Evolutionary conservation across 306 rosid genomes (phyloP).

Genomic region (Comarum palustre): DNA sequence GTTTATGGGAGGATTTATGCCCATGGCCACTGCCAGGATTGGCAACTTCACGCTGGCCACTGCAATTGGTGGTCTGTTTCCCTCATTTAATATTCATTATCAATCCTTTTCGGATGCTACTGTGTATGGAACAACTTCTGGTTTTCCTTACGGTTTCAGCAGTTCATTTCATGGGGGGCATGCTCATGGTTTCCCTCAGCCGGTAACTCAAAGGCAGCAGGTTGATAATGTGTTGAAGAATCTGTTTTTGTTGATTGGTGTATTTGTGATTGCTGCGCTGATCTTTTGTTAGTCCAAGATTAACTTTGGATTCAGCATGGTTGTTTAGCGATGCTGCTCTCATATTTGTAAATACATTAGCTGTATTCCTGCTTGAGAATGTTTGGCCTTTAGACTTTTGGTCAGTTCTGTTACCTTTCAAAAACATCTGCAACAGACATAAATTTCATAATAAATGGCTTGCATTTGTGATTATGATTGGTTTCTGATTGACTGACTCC

Average conservation of each 20-base stretch:
- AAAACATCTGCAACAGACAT: constrained; percentile 20
- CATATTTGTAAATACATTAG: constrained; percentile 47
- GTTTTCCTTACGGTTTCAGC: constrained; percentile 61
- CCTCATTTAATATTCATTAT: constrained; percentile 70
- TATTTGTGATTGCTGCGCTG: constrained; percentile 63
- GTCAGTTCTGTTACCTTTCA: constrained; percentile 24
- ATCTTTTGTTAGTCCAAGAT: constrained; percentile 48
- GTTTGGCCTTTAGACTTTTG: constrained; percentile 15
- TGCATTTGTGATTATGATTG: not conserved
- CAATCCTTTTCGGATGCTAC: constrained; percentile 79
- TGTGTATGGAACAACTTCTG: constrained; percentile 86
- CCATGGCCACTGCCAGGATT: constrained; percentile 69
- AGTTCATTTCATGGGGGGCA: constrained; percentile 67
- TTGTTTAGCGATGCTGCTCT: constrained; percentile 5
- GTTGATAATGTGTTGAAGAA: constrained; percentile 80
- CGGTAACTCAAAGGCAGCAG: constrained; percentile 48
- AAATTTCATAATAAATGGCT: constrained; percentile 14
- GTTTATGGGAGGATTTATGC: constrained; percentile 78
- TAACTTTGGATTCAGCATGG: constrained; percentile 1
- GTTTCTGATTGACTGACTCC: not conserved
- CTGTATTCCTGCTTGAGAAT: constrained; percentile 20
- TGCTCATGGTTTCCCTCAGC: constrained; percentile 49
- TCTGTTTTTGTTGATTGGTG: constrained; percentile 64
- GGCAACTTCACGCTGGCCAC: constrained; percentile 82
- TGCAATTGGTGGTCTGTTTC: constrained; percentile 78